These are phyloP conservation scores for Papilionanthe hybrid DNA, from an alignment of 116 monocot genomes.

Conservation along the genomic window DNA sequence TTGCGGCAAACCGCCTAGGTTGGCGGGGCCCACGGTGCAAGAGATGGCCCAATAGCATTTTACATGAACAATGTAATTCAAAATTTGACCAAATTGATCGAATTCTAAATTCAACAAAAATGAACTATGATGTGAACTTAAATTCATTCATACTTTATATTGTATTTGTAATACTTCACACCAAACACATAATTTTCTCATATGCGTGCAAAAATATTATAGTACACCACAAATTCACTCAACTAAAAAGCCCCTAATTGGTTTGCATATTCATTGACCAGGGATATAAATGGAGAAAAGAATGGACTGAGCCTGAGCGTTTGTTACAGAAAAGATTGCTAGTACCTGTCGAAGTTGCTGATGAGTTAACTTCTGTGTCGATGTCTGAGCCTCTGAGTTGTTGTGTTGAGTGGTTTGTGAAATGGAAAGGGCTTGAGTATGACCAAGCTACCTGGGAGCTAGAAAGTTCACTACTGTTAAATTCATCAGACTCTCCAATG, in stretches of 20 bases:
- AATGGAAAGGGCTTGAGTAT: constrained; percentile 74
- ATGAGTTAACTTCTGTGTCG: constrained; percentile 34
- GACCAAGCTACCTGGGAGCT: constrained; percentile 90
- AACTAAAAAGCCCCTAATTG: background rate
- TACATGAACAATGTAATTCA: no score
- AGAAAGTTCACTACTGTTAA: constrained; percentile 47
- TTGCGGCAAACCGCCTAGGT: no score
- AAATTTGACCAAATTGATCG: no score
- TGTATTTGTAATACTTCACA: no score
- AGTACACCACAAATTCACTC: no score
- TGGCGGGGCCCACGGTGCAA: no score
- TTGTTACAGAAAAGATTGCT: constrained; percentile 55
- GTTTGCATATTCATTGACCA: constrained; percentile 13
- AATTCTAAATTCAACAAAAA: no score
- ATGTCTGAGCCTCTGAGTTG: constrained; percentile 19
- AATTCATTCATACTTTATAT: no score
- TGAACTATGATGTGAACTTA: no score
- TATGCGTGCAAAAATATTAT: no score
- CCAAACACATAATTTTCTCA: no score
- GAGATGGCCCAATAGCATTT: no score
- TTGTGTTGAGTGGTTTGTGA: constrained; percentile 71
- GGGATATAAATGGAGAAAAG: constrained; percentile 57
- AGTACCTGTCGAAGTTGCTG: constrained; percentile 27
- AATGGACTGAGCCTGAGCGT: constrained; percentile 72
- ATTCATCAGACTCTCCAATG: constrained; percentile 19